Base-by-base conservation (phyloP, 352 stramenopile species). In the Phytopythium sindhum region DNA sequence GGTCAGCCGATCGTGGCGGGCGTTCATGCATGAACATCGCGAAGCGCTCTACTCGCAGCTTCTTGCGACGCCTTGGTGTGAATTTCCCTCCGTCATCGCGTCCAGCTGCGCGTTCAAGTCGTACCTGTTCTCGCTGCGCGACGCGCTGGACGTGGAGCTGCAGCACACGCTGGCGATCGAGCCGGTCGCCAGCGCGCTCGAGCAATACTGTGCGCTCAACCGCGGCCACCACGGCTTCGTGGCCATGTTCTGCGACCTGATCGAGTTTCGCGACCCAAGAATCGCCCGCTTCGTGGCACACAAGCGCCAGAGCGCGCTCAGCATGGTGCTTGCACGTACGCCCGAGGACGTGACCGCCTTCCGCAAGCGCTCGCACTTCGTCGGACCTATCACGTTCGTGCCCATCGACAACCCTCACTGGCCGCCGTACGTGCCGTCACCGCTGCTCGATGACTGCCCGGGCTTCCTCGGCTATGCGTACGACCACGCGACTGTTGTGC, bases 401-500 rank as follows among this genome's bases (percentile, higher is more conserved):
- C 81, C 78, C 0, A 71, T 91, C 21, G 70, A 86, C 24, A 93
- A 93, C 53, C 81, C 81, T 24, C 67, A 88, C 48, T 93, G 84
- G 80, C 81, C 84, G 2, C 66, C 71, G 31, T 87, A 89, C 51
- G 75, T 83, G 7, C 66, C 81, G 2, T 74, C 75, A 0, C 55
- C 47, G 8, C 65, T 88, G 3, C 39, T 69, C 6, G 45, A 26
- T 12, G 55, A 73, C 39, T 70, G 67, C 31, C 73, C 72, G 0
- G 81, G 84, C 4, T 93, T 87, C 48, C 63, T 90, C n/a, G 80
- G 84, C 12, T 93, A 93, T 59, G 81, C 80, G 0, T 90, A 89
- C 52, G 79, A 93, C 57, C 77, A 87, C 42, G 74, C 86, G 11
- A 71, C 65, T 23, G 81, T 91, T 64, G 68, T 84, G 2, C 61